Evolutionary conservation across 2,329 filamentous ascomycete genomes (phyloP).

Genomic region (Fusarium humuli): DNA sequence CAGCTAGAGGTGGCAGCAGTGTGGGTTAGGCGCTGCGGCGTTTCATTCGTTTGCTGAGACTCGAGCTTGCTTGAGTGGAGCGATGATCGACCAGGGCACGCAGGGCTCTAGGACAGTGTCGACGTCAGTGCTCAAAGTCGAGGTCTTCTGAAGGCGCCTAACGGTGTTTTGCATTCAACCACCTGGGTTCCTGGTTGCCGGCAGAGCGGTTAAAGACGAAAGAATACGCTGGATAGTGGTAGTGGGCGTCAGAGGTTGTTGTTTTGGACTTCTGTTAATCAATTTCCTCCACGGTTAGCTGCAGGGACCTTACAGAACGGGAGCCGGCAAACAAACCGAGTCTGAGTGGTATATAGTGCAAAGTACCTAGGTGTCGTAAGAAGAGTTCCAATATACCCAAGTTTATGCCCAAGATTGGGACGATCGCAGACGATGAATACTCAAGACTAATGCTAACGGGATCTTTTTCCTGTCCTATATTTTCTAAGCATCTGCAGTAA

Average conservation of each 20-base stretch:
- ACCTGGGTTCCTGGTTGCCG: conserved; percentile 30
- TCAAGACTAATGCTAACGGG: background rate
- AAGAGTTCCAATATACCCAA: background rate
- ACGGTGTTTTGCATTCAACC: conserved; percentile 15
- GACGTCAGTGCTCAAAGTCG: conserved; percentile 44
- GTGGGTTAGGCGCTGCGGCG: conserved; percentile 50
- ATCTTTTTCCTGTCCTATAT: background rate
- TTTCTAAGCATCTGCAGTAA: background rate
- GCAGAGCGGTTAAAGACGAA: conserved; percentile 36
- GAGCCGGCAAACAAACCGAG: conserved; percentile 38
- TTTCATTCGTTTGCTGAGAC: conserved; percentile 50
- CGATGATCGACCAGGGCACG: conserved; percentile 49
- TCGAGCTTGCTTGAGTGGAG: conserved; percentile 44
- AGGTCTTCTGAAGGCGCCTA: conserved; percentile 33
- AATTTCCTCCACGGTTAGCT: conserved; percentile 35
- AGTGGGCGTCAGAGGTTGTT: conserved; percentile 22
- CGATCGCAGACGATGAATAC: background rate
- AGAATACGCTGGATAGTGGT: conserved; percentile 21
- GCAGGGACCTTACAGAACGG: conserved; percentile 39
- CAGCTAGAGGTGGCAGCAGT: conserved; percentile 44
- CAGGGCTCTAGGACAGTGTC: conserved; percentile 41
- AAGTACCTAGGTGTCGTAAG: background rate
- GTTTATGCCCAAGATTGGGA: background rate
- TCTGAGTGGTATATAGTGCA: conserved; percentile 6
- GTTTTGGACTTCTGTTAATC: conserved; percentile 20